A percentile compares a stretch with the other conserved stretches of the same genome.
Evolutionary conservation across 257 asterid species (phyloP).

Genomic region (Fraxinus quadrangulata): DNA sequence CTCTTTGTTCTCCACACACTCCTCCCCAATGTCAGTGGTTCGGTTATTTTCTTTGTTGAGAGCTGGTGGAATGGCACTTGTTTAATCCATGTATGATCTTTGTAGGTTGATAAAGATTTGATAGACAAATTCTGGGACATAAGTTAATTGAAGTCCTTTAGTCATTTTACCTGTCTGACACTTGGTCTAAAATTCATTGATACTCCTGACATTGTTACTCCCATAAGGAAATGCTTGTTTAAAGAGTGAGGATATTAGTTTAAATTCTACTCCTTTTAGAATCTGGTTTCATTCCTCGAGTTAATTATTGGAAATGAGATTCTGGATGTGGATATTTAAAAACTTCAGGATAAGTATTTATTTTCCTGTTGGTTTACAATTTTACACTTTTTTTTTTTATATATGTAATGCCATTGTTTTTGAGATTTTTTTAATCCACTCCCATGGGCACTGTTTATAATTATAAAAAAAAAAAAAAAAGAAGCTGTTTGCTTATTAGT

Average conservation of each 20-base stretch:
- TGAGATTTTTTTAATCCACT: neutral
- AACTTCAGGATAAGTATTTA: neutral
- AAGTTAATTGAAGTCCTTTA: neutral
- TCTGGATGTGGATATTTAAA: neutral
- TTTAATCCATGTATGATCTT: neutral
- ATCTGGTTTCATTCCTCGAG: neutral
- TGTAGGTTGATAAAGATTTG: neutral
- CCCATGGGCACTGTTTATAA: neutral
- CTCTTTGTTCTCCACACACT: neutral
- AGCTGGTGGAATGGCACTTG: neutral
- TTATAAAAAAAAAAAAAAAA: neutral
- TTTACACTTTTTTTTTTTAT: neutral
- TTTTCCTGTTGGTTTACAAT: neutral
- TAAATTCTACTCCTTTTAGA: neutral
- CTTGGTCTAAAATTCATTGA: neutral
- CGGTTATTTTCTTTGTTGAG: neutral
- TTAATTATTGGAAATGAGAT: neutral
- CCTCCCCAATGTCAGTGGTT: neutral
- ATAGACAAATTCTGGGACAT: neutral
- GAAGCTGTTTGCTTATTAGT: neutral
- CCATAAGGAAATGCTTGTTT: neutral
- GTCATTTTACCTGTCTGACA: neutral
- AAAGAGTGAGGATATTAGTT: neutral
- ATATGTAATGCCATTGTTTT: neutral
- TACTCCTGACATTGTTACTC: neutral